Evolutionary conservation across 2,329 filamentous ascomycete genomes (phyloP).

Genomic region (Monosporascus sp.): DNA sequence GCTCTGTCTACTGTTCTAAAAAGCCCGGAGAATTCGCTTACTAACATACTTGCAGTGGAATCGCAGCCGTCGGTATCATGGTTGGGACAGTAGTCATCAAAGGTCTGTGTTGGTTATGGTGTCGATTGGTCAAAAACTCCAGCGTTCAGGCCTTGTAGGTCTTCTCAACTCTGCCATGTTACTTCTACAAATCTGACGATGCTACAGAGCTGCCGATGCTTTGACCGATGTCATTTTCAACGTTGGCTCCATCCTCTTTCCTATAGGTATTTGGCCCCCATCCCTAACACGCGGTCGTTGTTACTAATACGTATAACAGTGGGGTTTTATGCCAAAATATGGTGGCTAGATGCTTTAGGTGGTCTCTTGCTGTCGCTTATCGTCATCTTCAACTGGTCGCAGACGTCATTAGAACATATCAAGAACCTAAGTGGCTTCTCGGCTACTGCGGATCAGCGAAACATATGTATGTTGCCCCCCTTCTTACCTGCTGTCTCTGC

Average conservation of each 20-base stretch:
- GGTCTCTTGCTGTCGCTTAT: conserved; percentile 73
- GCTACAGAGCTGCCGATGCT: conserved; percentile 42
- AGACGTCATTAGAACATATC: conserved; percentile 71
- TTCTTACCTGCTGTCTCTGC: neutral
- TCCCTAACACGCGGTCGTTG: neutral
- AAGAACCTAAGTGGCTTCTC: conserved; percentile 76
- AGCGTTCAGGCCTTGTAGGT: conserved; percentile 72
- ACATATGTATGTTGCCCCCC: conserved; percentile 46
- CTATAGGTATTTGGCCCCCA: conserved; percentile 48
- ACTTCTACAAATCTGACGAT: conserved; percentile 3
- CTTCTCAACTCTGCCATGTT: neutral
- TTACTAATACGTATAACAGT: conserved; percentile 33
- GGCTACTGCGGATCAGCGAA: conserved; percentile 74
- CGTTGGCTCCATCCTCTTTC: conserved; percentile 81
- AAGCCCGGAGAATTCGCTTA: conserved; percentile 2
- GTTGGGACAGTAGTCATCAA: conserved; percentile 76
- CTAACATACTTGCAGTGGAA: conserved; percentile 32
- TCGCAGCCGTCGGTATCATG: conserved; percentile 77
- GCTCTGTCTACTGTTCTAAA: no score
- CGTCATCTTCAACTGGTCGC: conserved; percentile 75
- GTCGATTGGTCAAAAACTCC: conserved; percentile 77
- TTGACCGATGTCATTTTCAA: conserved; percentile 85
- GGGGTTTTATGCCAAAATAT: conserved; percentile 69
- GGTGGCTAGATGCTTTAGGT: conserved; percentile 80
- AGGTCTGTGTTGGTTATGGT: conserved; percentile 80